Evolutionary conservation across 2,329 filamentous ascomycete genomes (phyloP).

Genomic region (Moelleriella libera): DNA sequence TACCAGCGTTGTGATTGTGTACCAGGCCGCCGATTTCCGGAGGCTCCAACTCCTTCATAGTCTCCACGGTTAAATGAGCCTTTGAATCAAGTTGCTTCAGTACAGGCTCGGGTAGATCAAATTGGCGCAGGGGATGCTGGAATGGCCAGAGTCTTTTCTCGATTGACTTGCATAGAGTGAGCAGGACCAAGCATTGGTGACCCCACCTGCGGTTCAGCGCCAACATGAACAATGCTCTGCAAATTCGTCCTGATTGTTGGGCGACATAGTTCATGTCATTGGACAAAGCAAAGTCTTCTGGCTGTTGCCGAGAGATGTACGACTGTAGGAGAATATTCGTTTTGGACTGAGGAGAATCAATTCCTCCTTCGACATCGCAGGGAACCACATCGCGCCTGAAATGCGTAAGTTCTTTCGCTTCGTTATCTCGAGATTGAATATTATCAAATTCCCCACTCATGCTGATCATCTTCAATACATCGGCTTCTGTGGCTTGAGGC

Average conservation of each 20-base stretch:
- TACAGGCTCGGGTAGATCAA: constrained; percentile 74
- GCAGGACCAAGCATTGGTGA: constrained; percentile 78
- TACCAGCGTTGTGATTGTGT: constrained; percentile 79
- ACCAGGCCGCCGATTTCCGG: constrained; percentile 83
- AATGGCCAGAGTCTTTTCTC: constrained; percentile 94
- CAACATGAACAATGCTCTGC: constrained; percentile 91
- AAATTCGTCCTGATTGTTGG: constrained; percentile 90
- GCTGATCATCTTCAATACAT: constrained; percentile 90
- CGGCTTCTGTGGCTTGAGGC: constrained; percentile 72
- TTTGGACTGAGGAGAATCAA: constrained; percentile 67
- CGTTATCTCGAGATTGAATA: constrained; percentile 80
- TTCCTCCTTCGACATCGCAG: constrained; percentile 64
- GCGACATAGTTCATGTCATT: constrained; percentile 93
- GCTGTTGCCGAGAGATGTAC: constrained; percentile 75
- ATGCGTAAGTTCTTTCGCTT: constrained; percentile 71
- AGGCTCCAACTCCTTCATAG: constrained; percentile 82
- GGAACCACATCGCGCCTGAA: constrained; percentile 58
- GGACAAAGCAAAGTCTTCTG: constrained; percentile 85
- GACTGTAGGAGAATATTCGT: constrained; percentile 92
- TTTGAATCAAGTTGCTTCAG: constrained; percentile 78
- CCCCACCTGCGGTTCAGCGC: constrained; percentile 92
- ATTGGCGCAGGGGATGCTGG: constrained; percentile 89
- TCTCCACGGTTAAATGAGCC: constrained; percentile 61
- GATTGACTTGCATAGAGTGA: constrained; percentile 91
- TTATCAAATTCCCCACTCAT: constrained; percentile 98